Evolutionary conservation across 352 stramenopile species (phyloP).

Genomic region (Pythium aquatile): DNA sequence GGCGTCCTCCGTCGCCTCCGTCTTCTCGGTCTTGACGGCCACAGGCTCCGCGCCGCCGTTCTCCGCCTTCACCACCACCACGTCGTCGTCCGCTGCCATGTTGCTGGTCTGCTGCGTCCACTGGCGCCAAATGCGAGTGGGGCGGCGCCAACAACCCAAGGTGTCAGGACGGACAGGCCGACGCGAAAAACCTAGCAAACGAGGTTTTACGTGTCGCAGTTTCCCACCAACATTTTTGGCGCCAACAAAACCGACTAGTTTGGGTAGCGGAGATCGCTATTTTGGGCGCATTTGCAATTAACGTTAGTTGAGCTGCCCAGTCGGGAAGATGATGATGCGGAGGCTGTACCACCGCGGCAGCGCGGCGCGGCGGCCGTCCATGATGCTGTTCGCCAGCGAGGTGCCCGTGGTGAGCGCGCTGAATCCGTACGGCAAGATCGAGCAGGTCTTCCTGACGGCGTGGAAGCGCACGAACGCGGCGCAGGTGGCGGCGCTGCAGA

Average conservation of each 20-base stretch:
- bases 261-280: slow-evolving; percentile 4
- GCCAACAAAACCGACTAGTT: slow-evolving; percentile 16
- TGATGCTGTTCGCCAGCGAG: slow-evolving; percentile 86
- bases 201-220: slow-evolving; percentile 23
- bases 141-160: slow-evolving; percentile 11
- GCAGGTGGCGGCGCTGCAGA: slow-evolving; percentile 50
- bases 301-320: too few relatives aligned
- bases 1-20: slow-evolving; percentile 19
- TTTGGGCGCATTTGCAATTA: not conserved
- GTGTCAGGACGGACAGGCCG: not conserved
- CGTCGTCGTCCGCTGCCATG: slow-evolving; percentile 18
- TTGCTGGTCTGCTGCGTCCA: not conserved
- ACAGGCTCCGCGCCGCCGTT: slow-evolving; percentile 9
- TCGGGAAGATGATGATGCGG: slow-evolving; percentile 2
- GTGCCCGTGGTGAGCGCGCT: slow-evolving; percentile 79
- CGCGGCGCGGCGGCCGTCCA: slow-evolving; percentile 28
- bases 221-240: slow-evolving; percentile 27
- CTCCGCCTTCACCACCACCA: slow-evolving; percentile 19
- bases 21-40: slow-evolving; percentile 33
- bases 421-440: slow-evolving; percentile 83
- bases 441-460: slow-evolving; percentile 76
- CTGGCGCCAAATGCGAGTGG: slow-evolving; percentile 26
- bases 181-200: slow-evolving; percentile 20
- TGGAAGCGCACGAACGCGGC: slow-evolving; percentile 80
- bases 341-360: slow-evolving; percentile 4